Percentiles rank a stretch among this genome's conserved stretches.
Evolutionary conservation across 192 early-diverging fungal genomes (phyloP).

Genomic region (Linnemannia schmuckeri): DNA sequence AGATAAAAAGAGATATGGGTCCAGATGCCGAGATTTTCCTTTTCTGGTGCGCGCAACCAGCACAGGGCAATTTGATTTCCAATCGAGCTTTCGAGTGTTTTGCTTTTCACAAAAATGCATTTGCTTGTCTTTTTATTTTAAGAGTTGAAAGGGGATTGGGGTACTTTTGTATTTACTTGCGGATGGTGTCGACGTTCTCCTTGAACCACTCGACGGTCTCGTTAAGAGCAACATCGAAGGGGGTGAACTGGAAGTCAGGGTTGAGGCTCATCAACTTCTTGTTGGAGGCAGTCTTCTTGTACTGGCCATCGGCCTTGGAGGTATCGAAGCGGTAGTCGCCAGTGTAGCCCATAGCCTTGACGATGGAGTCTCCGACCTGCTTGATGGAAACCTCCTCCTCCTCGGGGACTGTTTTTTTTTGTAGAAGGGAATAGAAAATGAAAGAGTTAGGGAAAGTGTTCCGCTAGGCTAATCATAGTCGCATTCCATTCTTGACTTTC

Average conservation of each 20-base stretch:
- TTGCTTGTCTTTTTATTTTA: background rate
- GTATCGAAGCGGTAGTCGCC: conserved; percentile 80
- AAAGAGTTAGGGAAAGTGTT: conserved; percentile 8
- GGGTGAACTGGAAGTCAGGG: conserved; percentile 85
- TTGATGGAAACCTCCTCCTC: conserved; percentile 84
- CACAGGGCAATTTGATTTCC: too few relatives aligned
- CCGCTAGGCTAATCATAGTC: conserved; percentile 6
- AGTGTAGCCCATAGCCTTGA: conserved; percentile 74
- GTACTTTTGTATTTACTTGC: conserved; percentile 60
- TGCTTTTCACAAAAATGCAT: conserved; percentile 11
- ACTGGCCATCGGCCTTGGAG: conserved; percentile 82
- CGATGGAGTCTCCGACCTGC: conserved; percentile 82
- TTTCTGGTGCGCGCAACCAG: background rate
- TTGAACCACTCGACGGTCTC: conserved; percentile 83
- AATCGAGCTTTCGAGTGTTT: background rate
- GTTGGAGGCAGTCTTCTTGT: conserved; percentile 90
- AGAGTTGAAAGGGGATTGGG: background rate
- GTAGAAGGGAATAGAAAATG: conserved; percentile 2
- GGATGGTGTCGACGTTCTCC: conserved; percentile 72
- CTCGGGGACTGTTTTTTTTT: conserved; percentile 70
- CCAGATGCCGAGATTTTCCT: conserved; percentile 5
- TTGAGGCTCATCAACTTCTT: conserved; percentile 76
- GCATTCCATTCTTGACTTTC: background rate
- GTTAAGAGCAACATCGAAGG: conserved; percentile 76
- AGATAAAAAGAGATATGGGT: background rate